A percentile compares a stretch with the other conserved stretches of the same genome.
These are phyloP conservation scores for Syzygium grande DNA, from an alignment of 345 rosid genomes.

Conservation along the genomic window DNA sequence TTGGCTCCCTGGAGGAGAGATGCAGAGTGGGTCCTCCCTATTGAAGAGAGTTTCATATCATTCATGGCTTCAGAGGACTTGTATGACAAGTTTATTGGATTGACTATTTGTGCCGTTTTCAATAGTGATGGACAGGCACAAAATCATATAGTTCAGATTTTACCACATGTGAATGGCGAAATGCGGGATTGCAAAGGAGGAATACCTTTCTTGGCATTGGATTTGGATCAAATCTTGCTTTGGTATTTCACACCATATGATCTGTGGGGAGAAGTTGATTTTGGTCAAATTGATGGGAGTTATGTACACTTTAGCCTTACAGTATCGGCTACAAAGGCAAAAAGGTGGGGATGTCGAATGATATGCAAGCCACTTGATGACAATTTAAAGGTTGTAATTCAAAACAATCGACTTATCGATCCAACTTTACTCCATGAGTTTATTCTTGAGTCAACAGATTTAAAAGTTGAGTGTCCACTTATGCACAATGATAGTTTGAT, in stretches of 20 bases:
- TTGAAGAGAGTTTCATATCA: too few relatives aligned
- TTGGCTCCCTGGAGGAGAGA: neutral
- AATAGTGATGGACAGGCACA: too few relatives aligned
- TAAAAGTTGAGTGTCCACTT: neutral
- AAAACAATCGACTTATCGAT: accelerated
- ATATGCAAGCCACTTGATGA: neutral
- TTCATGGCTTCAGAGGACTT: too few relatives aligned
- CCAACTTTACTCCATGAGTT: neutral
- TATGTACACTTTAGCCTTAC: neutral
- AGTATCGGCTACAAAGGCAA: accelerated
- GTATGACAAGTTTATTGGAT: too few relatives aligned
- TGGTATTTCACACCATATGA: neutral
- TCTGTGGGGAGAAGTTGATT: neutral
- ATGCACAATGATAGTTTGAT: too few relatives aligned
- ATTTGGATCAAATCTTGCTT: neutral
- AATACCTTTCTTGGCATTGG: too few relatives aligned
- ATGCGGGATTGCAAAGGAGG: accelerated
- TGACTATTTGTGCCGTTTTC: too few relatives aligned
- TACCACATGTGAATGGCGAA: neutral
- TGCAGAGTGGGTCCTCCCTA: too few relatives aligned
- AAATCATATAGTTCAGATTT: too few relatives aligned
- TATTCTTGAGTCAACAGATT: neutral
- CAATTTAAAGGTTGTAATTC: accelerated
- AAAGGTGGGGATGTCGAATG: neutral
- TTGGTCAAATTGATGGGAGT: neutral